Base-by-base conservation (phyloP, 106 monocot species). In the Allium cepa region DNA sequence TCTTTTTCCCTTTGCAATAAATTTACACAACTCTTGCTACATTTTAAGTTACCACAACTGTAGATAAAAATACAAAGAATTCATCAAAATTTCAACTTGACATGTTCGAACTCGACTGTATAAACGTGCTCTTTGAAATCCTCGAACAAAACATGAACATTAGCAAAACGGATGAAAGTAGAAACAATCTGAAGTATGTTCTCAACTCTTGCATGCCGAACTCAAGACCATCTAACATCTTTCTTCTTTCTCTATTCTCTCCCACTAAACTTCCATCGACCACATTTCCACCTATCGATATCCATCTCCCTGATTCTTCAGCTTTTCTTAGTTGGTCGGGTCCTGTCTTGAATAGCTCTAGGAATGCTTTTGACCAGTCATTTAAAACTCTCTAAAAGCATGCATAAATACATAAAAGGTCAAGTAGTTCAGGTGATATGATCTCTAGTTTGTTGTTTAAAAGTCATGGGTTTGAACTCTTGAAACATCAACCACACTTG, bases 121-220 rank as follows among this genome's bases (percentile, higher is more conserved):
- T 89, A 59, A 55, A 69, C 75, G 79, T 89, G 80, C 75, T 92
- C 78, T 84, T 97, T 50, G 82, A 80, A 61, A 97, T 92, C 76
- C 97, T 84, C 48, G 88, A 82, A 78, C 92, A 97, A 66, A 97
- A 92, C 92, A 97, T 97, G 80, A 97, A 87, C 92, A 97, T 76
- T 59, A 97, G 57, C 22, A 97, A 53, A 15, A 85, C 84, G 11
- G 82, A 84, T 2, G 97, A 97, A n/a, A 97, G 57, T 69, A 97
- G 68, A 66, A 97, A 92, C 11, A 97, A 75, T 70, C 97, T 73
- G 64, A 92, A 97, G 57, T 97, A 92, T 49, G 86, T 87, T 73
- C 87, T 89, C 69, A 92, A 62, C 65, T 97, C 97, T 60, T 83
- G 84, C 74, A 97, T 80, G 7, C 92, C 97, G 28, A 92, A 72